Evolutionary conservation across 2,329 filamentous ascomycete genomes (phyloP).

Genomic region (Raffaelea albimanens): DNA sequence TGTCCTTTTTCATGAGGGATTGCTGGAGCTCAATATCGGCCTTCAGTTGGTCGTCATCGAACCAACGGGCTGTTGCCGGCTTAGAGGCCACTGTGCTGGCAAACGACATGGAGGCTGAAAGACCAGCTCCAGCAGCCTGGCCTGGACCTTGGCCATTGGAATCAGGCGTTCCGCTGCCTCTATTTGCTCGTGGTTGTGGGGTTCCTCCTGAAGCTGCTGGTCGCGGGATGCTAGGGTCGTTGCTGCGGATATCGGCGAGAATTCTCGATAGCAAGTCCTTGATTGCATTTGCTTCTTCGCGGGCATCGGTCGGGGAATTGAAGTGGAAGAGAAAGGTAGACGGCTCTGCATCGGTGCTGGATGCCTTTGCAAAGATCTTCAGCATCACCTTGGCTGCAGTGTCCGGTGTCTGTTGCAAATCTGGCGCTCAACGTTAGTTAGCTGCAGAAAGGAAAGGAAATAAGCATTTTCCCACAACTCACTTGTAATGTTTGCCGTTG

Average conservation of each 20-base stretch:
- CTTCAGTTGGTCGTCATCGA: constrained; percentile 72
- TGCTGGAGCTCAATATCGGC: constrained; percentile 75
- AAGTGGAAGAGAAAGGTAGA: constrained; percentile 81
- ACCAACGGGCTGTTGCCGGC: constrained; percentile 53
- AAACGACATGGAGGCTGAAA: constrained; percentile 67
- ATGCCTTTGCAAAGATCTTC: constrained; percentile 72
- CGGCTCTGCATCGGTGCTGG: constrained; percentile 43
- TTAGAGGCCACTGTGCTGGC: constrained; percentile 57
- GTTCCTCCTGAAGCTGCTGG: constrained; percentile 26
- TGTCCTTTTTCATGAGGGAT: constrained; percentile 75
- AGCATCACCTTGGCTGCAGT: constrained; percentile 85
- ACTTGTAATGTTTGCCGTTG: constrained; percentile 75
- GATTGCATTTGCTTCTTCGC: constrained; percentile 74
- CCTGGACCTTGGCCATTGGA: constrained; percentile 27
- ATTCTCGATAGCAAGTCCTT: constrained; percentile 72
- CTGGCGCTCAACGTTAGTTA: constrained; percentile 33
- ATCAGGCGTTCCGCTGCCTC: constrained; percentile 6
- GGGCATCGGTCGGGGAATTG: constrained; percentile 64
- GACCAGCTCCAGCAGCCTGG: constrained; percentile 27
- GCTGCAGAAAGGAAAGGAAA: background rate
- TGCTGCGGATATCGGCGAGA: constrained; percentile 59
- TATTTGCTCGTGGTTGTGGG: constrained; percentile 14
- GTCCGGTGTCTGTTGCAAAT: constrained; percentile 91
- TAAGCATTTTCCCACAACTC: constrained; percentile 15
- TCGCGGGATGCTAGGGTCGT: constrained; percentile 38